Evolutionary conservation across 495 filamentous ascomycete genomes (phyloP), one percentile per base, ranked within the genome.

Genomic region (Astrothelium subdiscretum): DNA sequence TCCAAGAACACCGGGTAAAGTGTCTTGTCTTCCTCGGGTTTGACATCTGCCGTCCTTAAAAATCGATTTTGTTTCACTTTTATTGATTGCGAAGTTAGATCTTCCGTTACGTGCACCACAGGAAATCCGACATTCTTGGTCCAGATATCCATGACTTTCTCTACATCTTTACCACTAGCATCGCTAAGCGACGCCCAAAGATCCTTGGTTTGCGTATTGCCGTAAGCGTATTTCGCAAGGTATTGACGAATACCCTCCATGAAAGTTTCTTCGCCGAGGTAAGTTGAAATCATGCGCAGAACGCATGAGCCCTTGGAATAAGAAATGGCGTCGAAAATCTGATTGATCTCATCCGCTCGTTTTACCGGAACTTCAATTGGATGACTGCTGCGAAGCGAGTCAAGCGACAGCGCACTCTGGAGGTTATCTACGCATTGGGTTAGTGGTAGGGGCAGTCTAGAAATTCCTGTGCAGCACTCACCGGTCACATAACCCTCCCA

Each of bases 291-390:
- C 94, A 98, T 98, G 71, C 94, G 87, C 62, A 98, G 81, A 13
- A 97, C 92, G 67, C 90, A 95, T 2, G 90, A 96, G 18, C 94
- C 94, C 79, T 98, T 98, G 32, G 88, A 90, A 76, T 98, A 97
- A 2, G 92, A 96, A 66, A 97, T 98, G 54, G 90, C 90, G 73
- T 98, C 94, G 71, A 98, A 98, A 70, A 98, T 96, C 77, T 98
- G 92, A 75, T 96, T 95, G 75, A 98, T 90, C 74, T 97, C 91
- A 66, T 95, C 89, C 38, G 92, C 91, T 62, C 85, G 85, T 80
- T 96, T 95, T 60, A 98, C 92, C 10, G 94, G 92, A 10, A 96
- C 92, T 76, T 98, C 92, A 66, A 98, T 95, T 38, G 94, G 92
- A 77, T 98, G 94, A 70, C 89, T 95, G 81, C 89, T 95, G 60